phyloP scores from a whole-genome alignment of 2,329 filamentous ascomycete species.

The Pseudopyrenochaeta lycopersici region DNA sequence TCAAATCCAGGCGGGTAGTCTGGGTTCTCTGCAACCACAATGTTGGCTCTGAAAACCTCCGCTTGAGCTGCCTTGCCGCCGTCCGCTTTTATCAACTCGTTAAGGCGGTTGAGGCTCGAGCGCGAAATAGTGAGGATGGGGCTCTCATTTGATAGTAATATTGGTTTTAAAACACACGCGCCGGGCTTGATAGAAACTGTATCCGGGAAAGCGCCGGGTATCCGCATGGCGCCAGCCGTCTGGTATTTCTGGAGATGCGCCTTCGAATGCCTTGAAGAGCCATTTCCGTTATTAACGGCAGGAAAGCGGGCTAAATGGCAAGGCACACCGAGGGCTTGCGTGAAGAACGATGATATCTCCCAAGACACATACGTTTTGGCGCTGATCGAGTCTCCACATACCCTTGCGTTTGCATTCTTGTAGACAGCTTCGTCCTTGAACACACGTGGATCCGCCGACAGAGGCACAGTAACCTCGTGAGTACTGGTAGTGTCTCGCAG shows the following conservation, averaged over 20 bases:
- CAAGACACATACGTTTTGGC: constrained; percentile 74
- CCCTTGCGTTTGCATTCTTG: constrained; percentile 66
- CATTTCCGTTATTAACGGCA: constrained; percentile 61
- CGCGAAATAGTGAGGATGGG: constrained; percentile 86
- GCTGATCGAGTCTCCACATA: constrained; percentile 83
- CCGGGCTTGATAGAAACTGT: constrained; percentile 55
- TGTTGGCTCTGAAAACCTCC: constrained; percentile 87
- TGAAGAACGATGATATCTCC: constrained; percentile 79
- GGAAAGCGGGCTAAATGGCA: constrained; percentile 88
- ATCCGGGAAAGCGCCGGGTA: constrained; percentile 65
- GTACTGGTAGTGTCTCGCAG: constrained; percentile 40
- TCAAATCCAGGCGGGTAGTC: constrained; percentile 55
- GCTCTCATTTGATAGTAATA: constrained; percentile 90
- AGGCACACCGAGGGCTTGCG: constrained; percentile 75
- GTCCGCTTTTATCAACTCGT: constrained; percentile 72
- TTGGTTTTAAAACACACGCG: constrained; percentile 64
- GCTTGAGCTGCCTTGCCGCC: constrained; percentile 72
- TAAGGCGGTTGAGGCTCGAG: constrained; percentile 80
- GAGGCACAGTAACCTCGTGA: constrained; percentile 58
- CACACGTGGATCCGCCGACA: constrained; percentile 72
- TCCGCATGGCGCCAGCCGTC: constrained; percentile 37
- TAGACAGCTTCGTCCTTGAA: constrained; percentile 55
- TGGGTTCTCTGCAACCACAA: constrained; percentile 70
- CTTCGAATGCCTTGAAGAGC: constrained; percentile 73
- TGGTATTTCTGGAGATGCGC: constrained; percentile 68